These are phyloP conservation scores for Aspergillus avenaceus DNA, from an alignment of 495 filamentous ascomycete species.

Conservation along the genomic window DNA sequence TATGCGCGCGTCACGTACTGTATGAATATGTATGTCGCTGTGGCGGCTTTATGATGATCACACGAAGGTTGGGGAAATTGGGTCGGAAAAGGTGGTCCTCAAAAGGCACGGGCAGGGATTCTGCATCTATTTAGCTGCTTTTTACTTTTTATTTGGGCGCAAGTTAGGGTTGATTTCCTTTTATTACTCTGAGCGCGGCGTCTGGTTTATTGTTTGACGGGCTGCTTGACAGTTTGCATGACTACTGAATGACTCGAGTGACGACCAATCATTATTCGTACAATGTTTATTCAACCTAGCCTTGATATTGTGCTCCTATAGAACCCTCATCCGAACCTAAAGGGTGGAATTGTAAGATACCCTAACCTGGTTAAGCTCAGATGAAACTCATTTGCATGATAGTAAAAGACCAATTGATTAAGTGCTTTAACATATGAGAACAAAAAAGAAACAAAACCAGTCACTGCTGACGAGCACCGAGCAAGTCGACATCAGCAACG, in stretches of 20 bases:
- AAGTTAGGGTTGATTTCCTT: slow-evolving; percentile 1
- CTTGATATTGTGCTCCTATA: too few relatives aligned
- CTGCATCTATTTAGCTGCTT: not conserved
- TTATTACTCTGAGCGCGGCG: slow-evolving; percentile 10
- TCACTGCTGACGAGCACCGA: too few relatives aligned
- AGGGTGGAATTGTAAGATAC: too few relatives aligned
- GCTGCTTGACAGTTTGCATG: not conserved
- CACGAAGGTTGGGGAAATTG: slow-evolving; percentile 6
- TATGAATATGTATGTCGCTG: slow-evolving; percentile 16
- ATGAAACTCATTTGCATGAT: too few relatives aligned
- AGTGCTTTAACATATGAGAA: not conserved
- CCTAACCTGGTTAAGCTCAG: too few relatives aligned
- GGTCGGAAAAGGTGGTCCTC: slow-evolving; percentile 1
- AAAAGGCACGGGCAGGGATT: not conserved
- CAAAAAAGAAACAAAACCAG: not conserved
- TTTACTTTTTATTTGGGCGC: slow-evolving; percentile 1
- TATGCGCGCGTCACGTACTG: slow-evolving; percentile 9
- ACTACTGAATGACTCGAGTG: not conserved
- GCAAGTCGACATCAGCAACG: slow-evolving; percentile 48
- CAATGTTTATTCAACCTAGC: too few relatives aligned
- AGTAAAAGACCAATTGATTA: not conserved
- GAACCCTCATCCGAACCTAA: too few relatives aligned
- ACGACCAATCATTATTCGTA: not conserved
- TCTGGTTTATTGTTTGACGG: slow-evolving; percentile 4
- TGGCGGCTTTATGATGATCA: slow-evolving; percentile 13